A percentile compares a stretch with the other conserved stretches of the same genome.
phyloP scores from a whole-genome alignment of 75 land plant species.

The Isoetes taiwanensis region DNA sequence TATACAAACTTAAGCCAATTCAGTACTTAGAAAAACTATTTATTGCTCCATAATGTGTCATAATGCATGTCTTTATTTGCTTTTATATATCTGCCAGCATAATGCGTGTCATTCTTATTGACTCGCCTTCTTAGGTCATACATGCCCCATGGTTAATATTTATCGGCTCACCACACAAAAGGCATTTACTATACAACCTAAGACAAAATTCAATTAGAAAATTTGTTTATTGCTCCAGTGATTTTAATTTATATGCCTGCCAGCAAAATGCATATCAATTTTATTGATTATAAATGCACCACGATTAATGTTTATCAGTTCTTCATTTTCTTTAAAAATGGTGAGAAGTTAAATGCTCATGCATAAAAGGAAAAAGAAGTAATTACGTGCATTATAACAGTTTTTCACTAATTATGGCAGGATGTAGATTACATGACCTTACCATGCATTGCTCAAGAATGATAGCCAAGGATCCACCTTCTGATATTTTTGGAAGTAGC shows the following conservation, averaged over 20 bases:
- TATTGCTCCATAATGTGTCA: background rate
- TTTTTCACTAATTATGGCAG: background rate
- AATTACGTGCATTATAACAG: too few species aligned
- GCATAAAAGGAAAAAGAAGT: too few species aligned
- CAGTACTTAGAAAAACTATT: background rate
- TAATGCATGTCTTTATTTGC: background rate
- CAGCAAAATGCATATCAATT: too few species aligned
- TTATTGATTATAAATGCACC: too few species aligned
- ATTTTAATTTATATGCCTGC: too few species aligned
- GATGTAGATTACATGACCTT: constrained; percentile 6
- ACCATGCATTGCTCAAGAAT: constrained; percentile 96
- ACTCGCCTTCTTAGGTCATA: background rate
- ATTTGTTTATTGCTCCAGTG: background rate
- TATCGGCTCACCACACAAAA: too few species aligned
- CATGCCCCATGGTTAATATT: too few species aligned
- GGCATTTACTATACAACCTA: too few species aligned
- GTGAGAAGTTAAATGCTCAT: too few species aligned
- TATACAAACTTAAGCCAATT: background rate
- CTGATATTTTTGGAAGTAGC: constrained; percentile 78
- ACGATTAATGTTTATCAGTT: too few species aligned
- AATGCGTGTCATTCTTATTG: background rate
- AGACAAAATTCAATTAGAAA: background rate
- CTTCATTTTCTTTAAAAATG: too few species aligned
- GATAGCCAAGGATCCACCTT: constrained; percentile 70
- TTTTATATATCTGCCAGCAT: background rate